These are phyloP conservation scores for Funneliformis geosporum DNA, from an alignment of 192 early-diverging fungal species.

Conservation along the genomic window DNA sequence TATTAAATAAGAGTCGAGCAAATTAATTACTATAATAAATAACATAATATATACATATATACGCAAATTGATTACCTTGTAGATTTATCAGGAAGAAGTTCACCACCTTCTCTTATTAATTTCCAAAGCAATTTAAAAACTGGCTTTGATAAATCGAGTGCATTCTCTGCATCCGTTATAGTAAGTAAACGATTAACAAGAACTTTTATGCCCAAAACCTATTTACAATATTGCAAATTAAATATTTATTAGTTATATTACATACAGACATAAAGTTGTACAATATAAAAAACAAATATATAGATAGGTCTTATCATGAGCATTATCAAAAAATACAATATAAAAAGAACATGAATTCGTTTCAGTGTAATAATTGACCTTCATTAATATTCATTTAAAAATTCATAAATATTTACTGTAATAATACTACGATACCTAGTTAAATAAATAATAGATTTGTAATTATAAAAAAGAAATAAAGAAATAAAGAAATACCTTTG, in stretches of 20 bases:
- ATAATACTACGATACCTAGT: too few species aligned
- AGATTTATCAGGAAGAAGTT: conserved; percentile 52
- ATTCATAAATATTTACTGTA: too few species aligned
- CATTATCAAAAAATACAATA: too few species aligned
- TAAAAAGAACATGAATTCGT: too few species aligned
- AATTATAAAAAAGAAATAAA: not conserved
- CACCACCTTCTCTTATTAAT: conserved; percentile 67
- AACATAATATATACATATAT: not conserved
- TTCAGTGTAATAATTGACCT: too few species aligned
- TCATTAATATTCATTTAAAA: too few species aligned
- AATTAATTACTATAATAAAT: not conserved
- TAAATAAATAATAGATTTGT: too few species aligned
- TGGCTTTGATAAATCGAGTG: conserved; percentile 46
- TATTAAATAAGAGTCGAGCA: not conserved
- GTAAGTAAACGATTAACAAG: conserved; percentile 67
- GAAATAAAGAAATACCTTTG: conserved; percentile 49
- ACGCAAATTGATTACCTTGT: conserved; percentile 39
- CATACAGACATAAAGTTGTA: too few species aligned
- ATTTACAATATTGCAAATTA: conserved; percentile 27
- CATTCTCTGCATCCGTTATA: conserved; percentile 36
- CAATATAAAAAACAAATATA: too few species aligned
- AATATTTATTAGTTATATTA: not conserved
- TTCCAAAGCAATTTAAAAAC: conserved; percentile 65
- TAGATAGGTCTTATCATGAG: too few species aligned
- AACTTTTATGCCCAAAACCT: conserved; percentile 65